These are phyloP conservation scores for Populus alba DNA, from an alignment of 345 rosid species.

Conservation along the genomic window DNA sequence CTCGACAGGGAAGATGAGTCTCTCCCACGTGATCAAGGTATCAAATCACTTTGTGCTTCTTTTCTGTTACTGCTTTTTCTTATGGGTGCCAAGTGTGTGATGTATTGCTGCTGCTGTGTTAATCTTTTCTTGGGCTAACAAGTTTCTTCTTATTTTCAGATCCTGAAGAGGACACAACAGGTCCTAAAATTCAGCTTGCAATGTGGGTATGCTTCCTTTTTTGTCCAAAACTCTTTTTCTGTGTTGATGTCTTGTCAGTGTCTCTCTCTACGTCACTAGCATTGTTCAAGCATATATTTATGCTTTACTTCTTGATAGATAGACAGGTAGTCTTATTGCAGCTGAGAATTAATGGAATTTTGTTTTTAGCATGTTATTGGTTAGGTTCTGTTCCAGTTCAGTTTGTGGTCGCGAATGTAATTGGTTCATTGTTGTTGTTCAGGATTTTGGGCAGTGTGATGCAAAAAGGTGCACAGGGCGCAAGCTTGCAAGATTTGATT, in stretches of 20 bases:
- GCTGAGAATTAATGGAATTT: background rate
- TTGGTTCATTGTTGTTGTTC: conserved; percentile 22
- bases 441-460: conserved; percentile 98
- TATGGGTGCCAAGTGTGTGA: conserved; percentile 20
- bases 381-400: conserved; percentile 5
- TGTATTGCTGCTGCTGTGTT: background rate
- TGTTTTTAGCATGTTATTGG: background rate
- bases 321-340: too few relatives aligned
- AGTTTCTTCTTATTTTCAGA: conserved; percentile 29
- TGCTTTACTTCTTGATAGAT: background rate
- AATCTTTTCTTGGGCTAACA: background rate
- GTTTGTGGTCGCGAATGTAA: background rate
- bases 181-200: conserved; percentile 75
- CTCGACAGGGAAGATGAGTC: conserved; percentile 58
- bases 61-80: background rate
- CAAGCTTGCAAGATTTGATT: conserved; percentile 79
- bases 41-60: background rate
- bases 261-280: background rate
- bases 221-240: background rate
- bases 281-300: background rate
- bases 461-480: conserved; percentile 97
- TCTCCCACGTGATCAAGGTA: conserved; percentile 53
- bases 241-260: background rate
- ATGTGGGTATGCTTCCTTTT: conserved; percentile 71
- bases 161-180: conserved; percentile 49